Percentiles rank a stretch among this genome's conserved stretches.
Conservation (phyloP, 441 rosid species). For the Erodium moschatum region DNA sequence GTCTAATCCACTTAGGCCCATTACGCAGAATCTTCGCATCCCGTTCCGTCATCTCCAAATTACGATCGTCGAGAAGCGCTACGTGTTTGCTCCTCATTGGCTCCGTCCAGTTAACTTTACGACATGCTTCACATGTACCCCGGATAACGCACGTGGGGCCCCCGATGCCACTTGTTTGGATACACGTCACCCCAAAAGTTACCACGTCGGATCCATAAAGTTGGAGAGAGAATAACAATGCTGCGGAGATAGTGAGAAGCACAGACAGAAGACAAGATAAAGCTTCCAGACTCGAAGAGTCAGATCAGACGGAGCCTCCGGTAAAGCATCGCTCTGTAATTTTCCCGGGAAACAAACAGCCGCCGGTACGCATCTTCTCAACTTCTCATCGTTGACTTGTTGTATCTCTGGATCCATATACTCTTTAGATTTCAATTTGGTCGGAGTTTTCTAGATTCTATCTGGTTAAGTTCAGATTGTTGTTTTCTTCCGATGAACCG, state of each 20-base stretch:
- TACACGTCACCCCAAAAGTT: too few species aligned
- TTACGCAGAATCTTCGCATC: not conserved
- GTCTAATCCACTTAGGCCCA: not conserved
- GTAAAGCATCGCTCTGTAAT: not conserved
- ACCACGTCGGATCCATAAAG: slow-evolving; percentile 5
- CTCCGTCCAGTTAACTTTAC: not conserved
- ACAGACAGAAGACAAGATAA: not conserved
- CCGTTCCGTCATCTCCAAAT: too few species aligned
- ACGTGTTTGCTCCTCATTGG: not conserved
- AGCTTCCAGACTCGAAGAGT: not conserved
- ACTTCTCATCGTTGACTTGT: not conserved
- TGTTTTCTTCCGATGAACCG: not conserved
- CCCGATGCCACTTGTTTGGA: not conserved
- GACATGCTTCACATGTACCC: not conserved
- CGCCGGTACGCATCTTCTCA: slow-evolving; percentile 1
- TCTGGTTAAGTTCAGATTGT: not conserved
- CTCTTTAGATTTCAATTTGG: not conserved
- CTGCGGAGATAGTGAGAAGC: slow-evolving; percentile 4
- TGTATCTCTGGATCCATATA: not conserved
- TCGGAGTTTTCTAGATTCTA: not conserved
- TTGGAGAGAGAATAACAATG: not conserved
- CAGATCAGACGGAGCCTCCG: not conserved
- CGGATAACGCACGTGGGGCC: slow-evolving; percentile 6
- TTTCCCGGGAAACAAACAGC: slow-evolving; percentile 8
- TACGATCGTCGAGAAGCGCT: not conserved